Base-by-base conservation (phyloP, 441 rosid species). In the Pelargonium australe region DNA sequence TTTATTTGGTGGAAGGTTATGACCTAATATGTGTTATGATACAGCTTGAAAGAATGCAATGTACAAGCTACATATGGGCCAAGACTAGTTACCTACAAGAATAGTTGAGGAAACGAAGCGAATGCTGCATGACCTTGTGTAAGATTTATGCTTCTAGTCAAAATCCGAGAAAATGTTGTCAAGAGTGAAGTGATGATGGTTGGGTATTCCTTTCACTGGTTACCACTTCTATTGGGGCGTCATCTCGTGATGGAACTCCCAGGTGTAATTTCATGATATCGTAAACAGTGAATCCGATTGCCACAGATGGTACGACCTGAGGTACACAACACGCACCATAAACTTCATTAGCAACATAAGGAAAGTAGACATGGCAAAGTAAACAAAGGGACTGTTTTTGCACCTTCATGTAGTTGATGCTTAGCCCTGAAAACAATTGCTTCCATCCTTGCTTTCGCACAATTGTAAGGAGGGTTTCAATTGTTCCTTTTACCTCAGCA, bases 321-420 rank as follows among this genome's bases (percentile, higher is more conserved):
- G n/a, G 44, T 17, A 47, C 20, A 16, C 28, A 17, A 63, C 57
- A 51, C 25, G 4, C 7, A 31, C 16, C 14, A 12, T 49, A 70
- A 47, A 68, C 13, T 28, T 49, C 16, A 19, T 23, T 13, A 73
- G 10, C 34, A 7, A 45, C 61, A 2, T 6, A 55, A 65, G 67
- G 28, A 44, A 60, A 28, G 20, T 44, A 47, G 55, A 11, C 3
- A 49, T 3, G n/a, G 40, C 19, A 67, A 8, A 64, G 14, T 64
- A 34, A 28, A 5, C 64, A 61, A n/a, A 10, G 5, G 10, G 55
- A 7, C 14, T 20, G 63, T 0, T 71, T 61, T 44, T 77, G 51
- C 60, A 90, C 97, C 95, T 89, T 93, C 70, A 93, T 75, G 85
- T 86, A 90, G 79, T 93, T 93, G 82, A 93, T 86, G 81, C 92